phyloP scores from a whole-genome alignment of 2,329 filamentous ascomycete genomes.

The Phyllosticta citriasiana region DNA sequence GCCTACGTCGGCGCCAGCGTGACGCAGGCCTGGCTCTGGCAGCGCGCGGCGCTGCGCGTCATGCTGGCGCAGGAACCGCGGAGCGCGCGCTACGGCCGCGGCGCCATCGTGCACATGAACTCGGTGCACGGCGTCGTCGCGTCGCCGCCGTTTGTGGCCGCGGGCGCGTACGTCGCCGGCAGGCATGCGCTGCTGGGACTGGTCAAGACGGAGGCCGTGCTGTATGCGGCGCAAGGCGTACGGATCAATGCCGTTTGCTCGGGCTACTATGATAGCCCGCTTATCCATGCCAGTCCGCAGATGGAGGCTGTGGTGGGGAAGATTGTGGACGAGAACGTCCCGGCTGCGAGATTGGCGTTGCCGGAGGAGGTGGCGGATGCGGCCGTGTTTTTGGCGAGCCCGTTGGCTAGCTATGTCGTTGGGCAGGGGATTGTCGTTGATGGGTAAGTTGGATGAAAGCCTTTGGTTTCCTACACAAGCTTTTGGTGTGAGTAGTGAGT shows the following conservation, averaged over 20 bases:
- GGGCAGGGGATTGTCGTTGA: conserved; percentile 36
- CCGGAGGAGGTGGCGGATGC: conserved; percentile 43
- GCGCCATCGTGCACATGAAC: conserved; percentile 45
- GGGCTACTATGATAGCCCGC: conserved; percentile 36
- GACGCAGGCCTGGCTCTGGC: conserved; percentile 48
- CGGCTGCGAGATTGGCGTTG: conserved; percentile 32
- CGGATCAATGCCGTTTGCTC: conserved; percentile 54
- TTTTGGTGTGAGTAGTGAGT: too few relatives aligned
- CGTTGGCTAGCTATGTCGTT: conserved; percentile 41
- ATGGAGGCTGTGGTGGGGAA: not conserved
- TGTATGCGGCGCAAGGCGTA: conserved; percentile 42
- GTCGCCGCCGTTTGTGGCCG: conserved; percentile 15
- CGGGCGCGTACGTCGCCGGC: conserved; percentile 39
- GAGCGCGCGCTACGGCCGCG: conserved; percentile 27
- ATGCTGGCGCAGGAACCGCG: conserved; percentile 42
- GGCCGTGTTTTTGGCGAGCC: conserved; percentile 38
- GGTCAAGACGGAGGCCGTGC: conserved; percentile 44
- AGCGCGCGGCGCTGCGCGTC: conserved; percentile 41
- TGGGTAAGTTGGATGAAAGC: conserved; percentile 17
- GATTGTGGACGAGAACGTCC: conserved; percentile 23
- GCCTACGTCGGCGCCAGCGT: conserved; percentile 44
- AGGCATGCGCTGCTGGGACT: conserved; percentile 48
- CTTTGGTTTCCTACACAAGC: too few relatives aligned
- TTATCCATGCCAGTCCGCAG: conserved; percentile 13
- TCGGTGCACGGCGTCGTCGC: conserved; percentile 43